Base-by-base conservation (phyloP, 179 eudicot genomes). In the Beta lomatogona region DNA sequence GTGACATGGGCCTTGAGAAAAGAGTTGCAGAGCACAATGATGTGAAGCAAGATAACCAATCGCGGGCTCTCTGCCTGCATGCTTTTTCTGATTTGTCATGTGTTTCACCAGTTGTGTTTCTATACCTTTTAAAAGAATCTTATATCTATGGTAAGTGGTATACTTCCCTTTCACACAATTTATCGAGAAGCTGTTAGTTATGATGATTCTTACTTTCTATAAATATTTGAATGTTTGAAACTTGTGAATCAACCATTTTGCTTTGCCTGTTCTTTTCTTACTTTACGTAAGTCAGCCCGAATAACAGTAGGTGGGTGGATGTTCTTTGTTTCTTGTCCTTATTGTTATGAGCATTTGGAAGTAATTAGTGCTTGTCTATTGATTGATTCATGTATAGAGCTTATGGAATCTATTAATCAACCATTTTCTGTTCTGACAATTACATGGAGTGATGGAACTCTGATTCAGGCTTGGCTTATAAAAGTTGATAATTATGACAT, bases 91-190 rank as follows among this genome's bases (percentile, higher is more conserved):
- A 94, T 89, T 87, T 97, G 79, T 90, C 97, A 63, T 83, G 65
- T 81, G 95, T 97, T 83, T 88, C 99, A 88, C 99, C 99, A 61
- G 86, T 93, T 74, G 91, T 97, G 46, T 97, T 97, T 79, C 54
- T 94, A 72, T 91, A 88, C 86, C 94, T 97, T 76, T 83, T 97
- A 86, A 94, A 91, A 81, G 91, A 90, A 88, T 91, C 94, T 77
- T 97, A 97, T 83, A 73, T 85, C 81, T 80, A 83, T 66, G 98
- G 99, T 96, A 88, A 84, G 82, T 66, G 98, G 99, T 96, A 84
- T 46, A 15, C 31, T 64, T 76, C 77, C 87, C 75, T 83, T 66
- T 71, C 77, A 46, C 50, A 44, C 18, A 22, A 14, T 46, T 44
- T 50, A 48, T 21, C 19, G 66, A 10, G 15, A 25, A 52, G 16